phyloP scores from a whole-genome alignment of 225 moss, liverwort and hornwort species.

The Straminergon stramineum region DNA sequence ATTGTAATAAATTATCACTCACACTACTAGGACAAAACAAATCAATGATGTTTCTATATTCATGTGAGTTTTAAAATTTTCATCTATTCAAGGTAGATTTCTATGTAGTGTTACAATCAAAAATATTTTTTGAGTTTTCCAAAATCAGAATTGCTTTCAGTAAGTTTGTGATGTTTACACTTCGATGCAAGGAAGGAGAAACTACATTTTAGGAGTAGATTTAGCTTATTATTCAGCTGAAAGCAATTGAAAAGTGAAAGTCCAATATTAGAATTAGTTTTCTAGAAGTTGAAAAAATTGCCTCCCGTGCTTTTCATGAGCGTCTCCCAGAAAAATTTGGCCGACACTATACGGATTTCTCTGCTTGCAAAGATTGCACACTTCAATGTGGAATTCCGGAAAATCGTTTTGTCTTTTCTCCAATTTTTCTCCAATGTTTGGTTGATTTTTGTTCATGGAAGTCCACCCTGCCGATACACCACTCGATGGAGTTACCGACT shows the following conservation, averaged over 20 bases:
- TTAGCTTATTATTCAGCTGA: neutral
- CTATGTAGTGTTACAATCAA: neutral
- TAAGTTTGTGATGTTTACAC: neutral
- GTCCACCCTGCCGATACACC: neutral
- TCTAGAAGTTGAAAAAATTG: rapidly evolving
- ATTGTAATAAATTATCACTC: neutral
- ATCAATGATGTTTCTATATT: neutral
- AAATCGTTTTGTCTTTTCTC: too few relatives aligned
- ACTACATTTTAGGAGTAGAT: neutral
- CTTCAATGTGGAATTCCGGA: neutral
- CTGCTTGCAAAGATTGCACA: too few relatives aligned
- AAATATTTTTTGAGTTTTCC: rapidly evolving
- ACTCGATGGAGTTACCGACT: neutral
- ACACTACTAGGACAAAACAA: neutral
- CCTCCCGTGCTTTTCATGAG: rapidly evolving
- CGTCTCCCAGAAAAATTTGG: rapidly evolving
- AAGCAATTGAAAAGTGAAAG: neutral
- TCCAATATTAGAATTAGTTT: neutral
- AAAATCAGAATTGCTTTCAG: rapidly evolving
- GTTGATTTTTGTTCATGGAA: neutral
- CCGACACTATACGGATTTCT: rapidly evolving
- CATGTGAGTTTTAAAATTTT: neutral
- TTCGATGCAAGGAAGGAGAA: neutral
- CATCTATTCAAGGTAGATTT: neutral
- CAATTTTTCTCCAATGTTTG: neutral